Evolutionary conservation across 164 flowering plant species (phyloP).

Genomic region (Vitis labrusca): DNA sequence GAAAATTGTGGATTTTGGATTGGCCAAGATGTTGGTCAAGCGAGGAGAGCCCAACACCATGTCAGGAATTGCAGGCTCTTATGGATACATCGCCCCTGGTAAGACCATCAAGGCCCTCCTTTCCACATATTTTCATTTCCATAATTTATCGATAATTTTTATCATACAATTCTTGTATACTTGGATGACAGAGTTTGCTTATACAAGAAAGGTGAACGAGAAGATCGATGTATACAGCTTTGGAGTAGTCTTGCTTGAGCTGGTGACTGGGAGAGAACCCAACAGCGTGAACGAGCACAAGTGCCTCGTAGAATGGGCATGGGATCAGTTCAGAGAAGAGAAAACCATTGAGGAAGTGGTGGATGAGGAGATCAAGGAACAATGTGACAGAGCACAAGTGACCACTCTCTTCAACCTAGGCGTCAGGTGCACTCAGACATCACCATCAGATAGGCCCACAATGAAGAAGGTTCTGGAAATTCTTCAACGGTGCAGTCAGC

Average conservation of each 20-base stretch:
- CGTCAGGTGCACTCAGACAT: conserved; percentile 59
- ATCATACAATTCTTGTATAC: background rate
- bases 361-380: conserved; percentile 52
- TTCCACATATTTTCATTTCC: too few species aligned
- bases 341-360: conserved; percentile 38
- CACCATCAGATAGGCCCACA: conserved; percentile 64
- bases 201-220: conserved; percentile 64
- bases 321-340: conserved; percentile 45
- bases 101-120: conserved; percentile 4
- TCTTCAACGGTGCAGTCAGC: conserved; percentile 28
- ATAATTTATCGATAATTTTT: too few species aligned
- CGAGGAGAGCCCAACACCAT: conserved; percentile 50
- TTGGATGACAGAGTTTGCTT: conserved; percentile 62
- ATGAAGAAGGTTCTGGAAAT: conserved; percentile 74
- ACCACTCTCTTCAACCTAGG: conserved; percentile 58
- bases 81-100: conserved; percentile 95
- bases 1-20: conserved; percentile 80
- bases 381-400: conserved; percentile 50
- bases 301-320: conserved; percentile 77
- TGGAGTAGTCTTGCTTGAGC: conserved; percentile 85
- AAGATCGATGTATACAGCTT: conserved; percentile 85
- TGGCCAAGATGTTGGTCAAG: conserved; percentile 64
- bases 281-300: conserved; percentile 47
- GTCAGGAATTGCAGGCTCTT: conserved; percentile 81
- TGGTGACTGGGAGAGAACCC: conserved; percentile 71